Evolutionary conservation across 2,329 filamentous ascomycete genomes (phyloP), one percentile per base, ranked within the genome.

Genomic region (Nothophoma quercina): DNA sequence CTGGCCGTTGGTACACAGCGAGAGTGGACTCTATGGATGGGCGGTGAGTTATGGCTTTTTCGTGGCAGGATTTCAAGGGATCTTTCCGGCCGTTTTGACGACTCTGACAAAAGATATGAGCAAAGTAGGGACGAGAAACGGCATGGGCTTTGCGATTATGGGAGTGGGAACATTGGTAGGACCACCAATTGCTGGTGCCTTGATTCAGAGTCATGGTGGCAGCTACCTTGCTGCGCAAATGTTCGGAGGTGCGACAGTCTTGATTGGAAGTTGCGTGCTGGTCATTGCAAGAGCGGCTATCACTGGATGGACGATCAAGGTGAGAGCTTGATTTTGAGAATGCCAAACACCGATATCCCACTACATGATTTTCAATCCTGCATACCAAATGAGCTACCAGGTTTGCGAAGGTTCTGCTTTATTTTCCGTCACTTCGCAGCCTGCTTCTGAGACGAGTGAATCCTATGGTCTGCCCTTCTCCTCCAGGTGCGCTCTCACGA

Each of bases 1-100:
- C 44, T 88, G 86, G 86, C 78, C 79, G 2, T 79, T 77, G 0
- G 82, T 88, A 1, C 55, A 68, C 7, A 69, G 64, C 3, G 48
- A 64, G 8, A 56, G 62, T 7, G 71, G 73, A 0, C 55, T 82
- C 0, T 79, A 77, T 49, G 73, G 67, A 0, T 82, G 79, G 59
- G 74, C 77, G 0, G 71, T 77, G 1, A 61, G 78, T 8, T 80
- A 80, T 46, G 79, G 79, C 0, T 70, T 78, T 35, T 75, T 77
- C 5, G 72, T 72, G 1, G 77, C 75, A 0, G 78, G 75, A 0
- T 74, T 79, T 9, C 78, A 81, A 51, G 74, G 75, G 4, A 62
- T 81, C 9, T 81, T 79, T 49, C 77, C 76, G 0, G 74, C 76
- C 1, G 71, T 74, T 2, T 56, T 80, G 35, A 71, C 75, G 1